Conservation (phyloP, 805 yeast species). For the Clavispora phyllophila region DNA sequence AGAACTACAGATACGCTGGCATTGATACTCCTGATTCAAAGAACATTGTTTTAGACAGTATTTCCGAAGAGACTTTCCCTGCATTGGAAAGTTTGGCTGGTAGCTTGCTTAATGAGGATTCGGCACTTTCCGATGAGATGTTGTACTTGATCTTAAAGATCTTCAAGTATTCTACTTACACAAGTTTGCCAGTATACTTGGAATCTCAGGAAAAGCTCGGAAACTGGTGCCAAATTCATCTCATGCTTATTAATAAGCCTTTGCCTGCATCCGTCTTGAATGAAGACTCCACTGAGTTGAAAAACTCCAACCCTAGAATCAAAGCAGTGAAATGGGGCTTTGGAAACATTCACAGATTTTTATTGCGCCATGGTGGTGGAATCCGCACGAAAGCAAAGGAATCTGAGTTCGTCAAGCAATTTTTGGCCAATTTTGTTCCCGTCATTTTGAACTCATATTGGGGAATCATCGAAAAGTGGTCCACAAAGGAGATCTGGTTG, state of each 20-base stretch:
- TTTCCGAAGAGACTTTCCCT: conserved; percentile 33
- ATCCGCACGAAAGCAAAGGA: conserved; percentile 27
- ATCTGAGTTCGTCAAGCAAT: conserved; percentile 25
- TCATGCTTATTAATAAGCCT: conserved; percentile 35
- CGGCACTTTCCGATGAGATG: conserved; percentile 19
- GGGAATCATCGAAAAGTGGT: conserved; percentile 40
- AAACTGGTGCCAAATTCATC: conserved; percentile 37
- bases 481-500: conserved; percentile 34
- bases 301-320: conserved; percentile 37
- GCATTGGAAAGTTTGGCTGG: conserved; percentile 27
- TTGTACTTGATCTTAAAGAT: conserved; percentile 35
- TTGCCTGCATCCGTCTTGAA: conserved; percentile 30
- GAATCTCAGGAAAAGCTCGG: conserved; percentile 33
- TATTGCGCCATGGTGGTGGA: conserved; percentile 43
- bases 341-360: conserved; percentile 37
- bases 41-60: conserved; percentile 38
- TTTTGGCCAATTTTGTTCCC: conserved; percentile 36
- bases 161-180: conserved; percentile 37
- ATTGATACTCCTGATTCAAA: conserved; percentile 39
- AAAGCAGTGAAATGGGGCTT: conserved; percentile 43
- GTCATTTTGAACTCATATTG: conserved; percentile 39
- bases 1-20: conserved; percentile 35
- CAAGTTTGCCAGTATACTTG: conserved; percentile 35
- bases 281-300: conserved; percentile 25
- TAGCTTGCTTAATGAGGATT: conserved; percentile 24